phyloP scores from a whole-genome alignment of 228 moss, liverwort and hornwort genomes.

The Sphagnum magellanicum region DNA sequence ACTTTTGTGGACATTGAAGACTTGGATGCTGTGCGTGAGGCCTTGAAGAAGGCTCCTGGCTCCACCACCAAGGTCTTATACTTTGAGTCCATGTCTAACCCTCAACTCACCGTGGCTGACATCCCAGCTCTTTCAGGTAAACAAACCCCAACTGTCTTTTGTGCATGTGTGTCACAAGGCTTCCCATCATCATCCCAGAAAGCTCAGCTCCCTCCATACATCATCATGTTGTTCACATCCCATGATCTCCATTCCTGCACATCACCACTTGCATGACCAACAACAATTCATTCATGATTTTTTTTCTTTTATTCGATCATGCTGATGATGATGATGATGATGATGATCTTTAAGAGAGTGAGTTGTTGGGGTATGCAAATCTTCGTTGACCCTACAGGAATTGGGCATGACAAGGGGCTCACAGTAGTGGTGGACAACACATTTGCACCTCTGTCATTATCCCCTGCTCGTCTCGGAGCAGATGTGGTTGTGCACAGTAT shows the following conservation, averaged over 20 bases:
- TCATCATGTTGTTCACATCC: not conserved
- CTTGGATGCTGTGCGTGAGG: constrained; percentile 17
- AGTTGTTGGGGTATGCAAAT: not conserved
- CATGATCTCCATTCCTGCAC: too few relatives aligned
- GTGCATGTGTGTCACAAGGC: too few relatives aligned
- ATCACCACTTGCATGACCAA: too few relatives aligned
- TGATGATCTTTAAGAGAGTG: too few relatives aligned
- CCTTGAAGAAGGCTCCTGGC: constrained; percentile 15
- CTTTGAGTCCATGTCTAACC: constrained; percentile 66
- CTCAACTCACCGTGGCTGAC: constrained; percentile 50
- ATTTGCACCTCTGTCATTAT: constrained; percentile 52
- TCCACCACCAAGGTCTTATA: constrained; percentile 51
- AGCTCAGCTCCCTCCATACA: not conserved
- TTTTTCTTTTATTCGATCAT: too few relatives aligned
- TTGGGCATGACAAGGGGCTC: constrained; percentile 34
- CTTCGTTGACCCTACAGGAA: constrained; percentile 17
- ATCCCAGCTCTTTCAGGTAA: constrained; percentile 48
- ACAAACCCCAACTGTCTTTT: not conserved
- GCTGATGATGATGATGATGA: too few relatives aligned
- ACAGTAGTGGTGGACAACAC: constrained; percentile 62
- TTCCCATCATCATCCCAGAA: not conserved
- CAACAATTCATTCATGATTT: too few relatives aligned
- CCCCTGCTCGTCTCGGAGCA: constrained; percentile 51
- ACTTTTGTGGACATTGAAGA: constrained; percentile 44
- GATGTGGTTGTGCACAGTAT: constrained; percentile 61